phyloP scores from a whole-genome alignment of 805 yeast species.

The Saccharomyces cerevisiae region DNA sequence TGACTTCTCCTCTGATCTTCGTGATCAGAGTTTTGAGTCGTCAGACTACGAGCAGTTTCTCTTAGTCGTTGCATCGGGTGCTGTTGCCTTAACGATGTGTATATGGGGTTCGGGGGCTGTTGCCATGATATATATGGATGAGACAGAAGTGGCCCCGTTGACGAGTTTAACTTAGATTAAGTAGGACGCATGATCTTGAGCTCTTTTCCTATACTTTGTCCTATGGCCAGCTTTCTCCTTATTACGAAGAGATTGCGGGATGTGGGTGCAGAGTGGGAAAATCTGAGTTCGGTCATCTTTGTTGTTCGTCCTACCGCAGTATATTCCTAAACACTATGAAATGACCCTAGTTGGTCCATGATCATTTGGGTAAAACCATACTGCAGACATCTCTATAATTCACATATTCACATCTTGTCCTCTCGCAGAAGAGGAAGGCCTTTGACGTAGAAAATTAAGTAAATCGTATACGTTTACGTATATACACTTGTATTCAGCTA shows the following conservation, averaged over 20 bases:
- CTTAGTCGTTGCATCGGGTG: slow-evolving; percentile 8
- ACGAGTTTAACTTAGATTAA: slow-evolving; percentile 73
- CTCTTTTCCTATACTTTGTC: slow-evolving; percentile 23
- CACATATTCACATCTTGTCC: neutral
- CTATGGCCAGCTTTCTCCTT: slow-evolving; percentile 11
- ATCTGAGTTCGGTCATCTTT: slow-evolving; percentile 56
- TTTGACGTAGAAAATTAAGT: neutral
- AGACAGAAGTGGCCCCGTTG: slow-evolving; percentile 94
- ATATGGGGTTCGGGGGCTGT: slow-evolving; percentile 36
- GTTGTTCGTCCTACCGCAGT: slow-evolving; percentile 65
- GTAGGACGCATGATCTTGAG: slow-evolving; percentile 38
- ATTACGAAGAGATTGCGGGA: slow-evolving; percentile 19
- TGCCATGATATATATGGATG: slow-evolving; percentile 42
- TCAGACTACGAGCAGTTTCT: slow-evolving; percentile 6
- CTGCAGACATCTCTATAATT: slow-evolving; percentile 64
- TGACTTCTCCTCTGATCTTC: slow-evolving; percentile 31
- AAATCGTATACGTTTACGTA: neutral
- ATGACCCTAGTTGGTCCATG: slow-evolving; percentile 72
- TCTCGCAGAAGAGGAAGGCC: neutral
- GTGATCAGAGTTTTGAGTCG: slow-evolving; percentile 29
- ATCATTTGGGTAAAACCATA: slow-evolving; percentile 99
- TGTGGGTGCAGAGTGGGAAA: slow-evolving; percentile 13
- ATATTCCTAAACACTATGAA: slow-evolving; percentile 99
- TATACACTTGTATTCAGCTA: neutral
- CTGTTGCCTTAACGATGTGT: neutral